A percentile compares a stretch with the other conserved stretches of the same genome.
phyloP scores from a whole-genome alignment of 2,329 filamentous ascomycete genomes.

The Penicillium thymicola region DNA sequence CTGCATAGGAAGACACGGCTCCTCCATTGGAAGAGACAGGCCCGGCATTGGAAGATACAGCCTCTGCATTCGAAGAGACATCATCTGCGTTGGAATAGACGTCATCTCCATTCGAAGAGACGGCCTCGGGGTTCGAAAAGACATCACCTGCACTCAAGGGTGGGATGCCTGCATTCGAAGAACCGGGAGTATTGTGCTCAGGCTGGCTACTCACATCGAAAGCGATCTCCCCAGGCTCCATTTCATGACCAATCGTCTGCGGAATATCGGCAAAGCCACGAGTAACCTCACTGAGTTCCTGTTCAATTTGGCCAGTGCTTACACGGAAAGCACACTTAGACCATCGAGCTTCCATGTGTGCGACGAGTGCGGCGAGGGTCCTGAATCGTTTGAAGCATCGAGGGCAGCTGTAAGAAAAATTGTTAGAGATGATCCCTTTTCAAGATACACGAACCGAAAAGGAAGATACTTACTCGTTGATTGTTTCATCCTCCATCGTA shows the following conservation, averaged over 20 bases:
- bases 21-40: not conserved
- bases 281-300: conserved; percentile 39
- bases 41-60: not conserved
- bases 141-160: not conserved
- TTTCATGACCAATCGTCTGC: not conserved
- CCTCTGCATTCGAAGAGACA: not conserved
- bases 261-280: conserved; percentile 29
- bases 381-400: conserved; percentile 40
- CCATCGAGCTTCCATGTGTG: conserved; percentile 40
- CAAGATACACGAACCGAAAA: not conserved
- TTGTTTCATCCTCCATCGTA: not conserved
- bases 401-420: conserved; percentile 31
- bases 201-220: conserved; percentile 13
- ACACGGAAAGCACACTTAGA: conserved; percentile 36
- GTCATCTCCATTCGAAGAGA: not conserved
- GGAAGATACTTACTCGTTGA: conserved; percentile 11
- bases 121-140: not conserved
- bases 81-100: not conserved
- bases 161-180: not conserved
- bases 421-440: not conserved
- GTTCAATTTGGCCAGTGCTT: conserved; percentile 25
- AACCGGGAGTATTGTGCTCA: not conserved
- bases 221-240: conserved; percentile 21
- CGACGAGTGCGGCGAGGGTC: conserved; percentile 37
- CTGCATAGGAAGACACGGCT: not conserved